A percentile compares a stretch with the other conserved stretches of the same genome.
Conservation (phyloP, 371 early-diverging fungal species). For the Syncephalis plumigaleata region DNA sequence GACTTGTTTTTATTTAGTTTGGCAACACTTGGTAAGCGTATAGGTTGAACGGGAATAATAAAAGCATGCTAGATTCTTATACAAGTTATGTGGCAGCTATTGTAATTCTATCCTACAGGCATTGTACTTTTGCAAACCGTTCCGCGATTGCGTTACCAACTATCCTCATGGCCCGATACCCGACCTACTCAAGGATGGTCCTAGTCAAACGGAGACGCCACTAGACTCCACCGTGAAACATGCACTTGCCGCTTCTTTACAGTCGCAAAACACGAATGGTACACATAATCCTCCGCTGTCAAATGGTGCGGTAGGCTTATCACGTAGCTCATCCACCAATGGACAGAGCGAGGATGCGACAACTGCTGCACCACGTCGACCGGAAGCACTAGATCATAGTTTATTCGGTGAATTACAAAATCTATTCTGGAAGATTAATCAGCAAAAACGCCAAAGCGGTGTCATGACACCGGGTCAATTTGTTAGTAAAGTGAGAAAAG, state of each 20-base stretch:
- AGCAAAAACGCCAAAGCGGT: slow-evolving; percentile 68
- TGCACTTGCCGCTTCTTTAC: background rate
- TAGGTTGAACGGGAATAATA: background rate
- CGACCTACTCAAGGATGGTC: slow-evolving; percentile 13
- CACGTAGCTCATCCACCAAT: slow-evolving; percentile 2
- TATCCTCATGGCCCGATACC: slow-evolving; percentile 29
- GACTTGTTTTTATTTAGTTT: slow-evolving; percentile 29
- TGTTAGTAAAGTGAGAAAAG: slow-evolving; percentile 67
- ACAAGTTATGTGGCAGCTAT: slow-evolving; percentile 34
- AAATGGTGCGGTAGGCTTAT: too few relatives aligned
- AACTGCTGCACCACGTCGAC: slow-evolving; percentile 21
- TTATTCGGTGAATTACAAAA: slow-evolving; percentile 75
- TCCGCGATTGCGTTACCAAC: slow-evolving; percentile 77
- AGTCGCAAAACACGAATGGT: too few relatives aligned
- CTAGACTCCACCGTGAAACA: background rate
- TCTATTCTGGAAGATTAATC: slow-evolving; percentile 67
- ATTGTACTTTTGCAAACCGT: slow-evolving; percentile 86
- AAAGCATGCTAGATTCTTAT: background rate
- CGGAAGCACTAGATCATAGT: slow-evolving; percentile 51
- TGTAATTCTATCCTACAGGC: slow-evolving; percentile 93
- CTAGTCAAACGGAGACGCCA: background rate
- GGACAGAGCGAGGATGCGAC: slow-evolving; percentile 11
- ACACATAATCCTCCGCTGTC: too few relatives aligned
- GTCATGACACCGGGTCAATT: slow-evolving; percentile 77
- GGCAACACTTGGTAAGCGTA: slow-evolving; percentile 71